Evolutionary conservation across 2,329 filamentous ascomycete species (phyloP), one percentile per base, ranked within the genome.

Genomic region (Clarireedia monteithiana): DNA sequence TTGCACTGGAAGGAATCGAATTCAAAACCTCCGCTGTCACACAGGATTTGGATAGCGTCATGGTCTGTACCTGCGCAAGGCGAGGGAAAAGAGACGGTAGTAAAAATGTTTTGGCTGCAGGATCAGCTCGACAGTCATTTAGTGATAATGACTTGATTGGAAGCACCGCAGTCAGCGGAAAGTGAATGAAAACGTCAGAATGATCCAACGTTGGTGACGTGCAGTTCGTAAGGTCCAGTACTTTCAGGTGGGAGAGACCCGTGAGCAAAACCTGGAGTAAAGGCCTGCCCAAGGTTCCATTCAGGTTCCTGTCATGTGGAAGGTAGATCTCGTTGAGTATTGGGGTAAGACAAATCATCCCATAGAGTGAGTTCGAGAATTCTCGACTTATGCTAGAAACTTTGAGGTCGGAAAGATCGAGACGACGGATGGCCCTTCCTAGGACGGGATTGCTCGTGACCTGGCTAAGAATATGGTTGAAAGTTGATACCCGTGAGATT

Each of bases 401-500:
- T 17, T 38, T 52, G 4, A 56, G 15, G 5, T 56, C 54, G 5
- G 50, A 57, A 14, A 57, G 46, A 72, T 91, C 88, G 49, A 91
- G 75, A 55, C 87, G 83, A 58, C 86, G 83, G 50, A 91, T 85
- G 63, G 90, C 81, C 44, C 82, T 84, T 48, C 87, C 88, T 57
- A 90, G 75, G 9, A 82, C 75, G 2, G 82, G 80, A 68, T 89
- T 84, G 59, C 79, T 73, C 48, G 76, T 74, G 61, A 91, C 75
- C 65, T 88, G 87, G 58, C 76, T 75, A 27, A 56, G 34, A 38
- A 51, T 40, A n/a, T 91, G 67, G 40, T 84, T 84, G 73, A 90
- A 91, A 68, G 89, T 89, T 59, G 83, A 77, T 24, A 88, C 90
- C 74, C 91, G 87, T 9, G 88, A 87, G 62, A 91, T 86, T 48